Evolutionary conservation across 805 yeast genomes (phyloP), one percentile per base, ranked within the genome.

Genomic region (Barnettozyma wickerhamii): DNA sequence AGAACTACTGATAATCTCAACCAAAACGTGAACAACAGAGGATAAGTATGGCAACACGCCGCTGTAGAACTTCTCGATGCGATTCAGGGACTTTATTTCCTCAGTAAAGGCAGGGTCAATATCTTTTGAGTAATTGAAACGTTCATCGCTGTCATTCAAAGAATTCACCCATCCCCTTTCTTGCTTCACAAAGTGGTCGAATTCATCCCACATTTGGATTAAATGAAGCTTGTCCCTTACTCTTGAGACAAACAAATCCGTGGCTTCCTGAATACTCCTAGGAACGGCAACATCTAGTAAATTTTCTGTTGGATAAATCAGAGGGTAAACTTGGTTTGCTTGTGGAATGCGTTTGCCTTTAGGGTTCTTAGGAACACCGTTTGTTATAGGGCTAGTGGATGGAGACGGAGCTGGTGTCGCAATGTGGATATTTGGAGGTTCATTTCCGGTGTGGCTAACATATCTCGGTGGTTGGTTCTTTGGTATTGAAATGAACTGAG

Each of bases 331-430:
- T 56, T 77, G 78, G 55, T 81, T 79, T 0, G 84, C 73, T 59
- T 82, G 89, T 46, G 74, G 79, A 37, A 75, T 69, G 44, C 76
- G 69, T 44, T 81, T 63, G 7, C 64, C 50, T 71, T 77, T 13
- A 45, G 24, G 35, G 55, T 49, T 20, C 61, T 59, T 24, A 9
- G 26, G 12, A 19, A 17, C n/a, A 2, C 23, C 30, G 9, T 6
- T 24, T 6, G 55, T 32, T 14, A 62, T 38, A 4, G 85, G 84
- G 2, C 77, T 69, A 14, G 71, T 56, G 0, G 84, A 81, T 1
- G 95, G 95, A 0, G 95, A 85, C 4, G 95, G 93, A 1, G 84
- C 84, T 0, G 95, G 96, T 0, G 96, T 87, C 0, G 96, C 90
- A 10, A 88, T 72, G 57, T 84, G 90, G 5, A 81, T 65, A 0